Percentiles rank a stretch among this genome's conserved stretches.
These are phyloP conservation scores for Schizochytrium sp. DNA, from an alignment of 108 stramenopile species.

Conservation along the genomic window DNA sequence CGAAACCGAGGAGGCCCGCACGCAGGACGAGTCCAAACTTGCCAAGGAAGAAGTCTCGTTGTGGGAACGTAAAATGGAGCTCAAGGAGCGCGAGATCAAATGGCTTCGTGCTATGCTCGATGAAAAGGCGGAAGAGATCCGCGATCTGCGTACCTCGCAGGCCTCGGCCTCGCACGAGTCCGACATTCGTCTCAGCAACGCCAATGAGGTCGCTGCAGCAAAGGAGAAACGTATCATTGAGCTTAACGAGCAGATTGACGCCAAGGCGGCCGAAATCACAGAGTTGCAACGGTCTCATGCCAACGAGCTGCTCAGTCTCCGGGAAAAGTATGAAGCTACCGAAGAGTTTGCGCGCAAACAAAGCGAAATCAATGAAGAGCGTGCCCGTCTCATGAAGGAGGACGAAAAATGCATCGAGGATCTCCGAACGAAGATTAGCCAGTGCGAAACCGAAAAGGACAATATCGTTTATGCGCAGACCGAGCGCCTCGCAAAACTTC, in stretches of 20 bases:
- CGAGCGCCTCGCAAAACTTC: not conserved
- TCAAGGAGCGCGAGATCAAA: not conserved
- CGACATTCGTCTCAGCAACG: not conserved
- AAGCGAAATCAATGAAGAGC: not conserved
- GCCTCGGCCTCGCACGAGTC: not conserved
- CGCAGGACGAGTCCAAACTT: not conserved
- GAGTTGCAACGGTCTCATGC: not conserved
- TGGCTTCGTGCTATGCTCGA: not conserved
- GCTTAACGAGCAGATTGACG: not conserved
- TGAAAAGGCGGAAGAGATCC: not conserved
- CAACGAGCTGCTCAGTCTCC: not conserved
- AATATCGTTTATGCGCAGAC: not conserved
- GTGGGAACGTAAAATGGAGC: not conserved
- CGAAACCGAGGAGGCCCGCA: not conserved
- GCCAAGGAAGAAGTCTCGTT: not conserved
- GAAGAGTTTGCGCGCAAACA: not conserved
- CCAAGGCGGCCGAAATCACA: not conserved
- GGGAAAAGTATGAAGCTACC: not conserved
- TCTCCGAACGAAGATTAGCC: not conserved
- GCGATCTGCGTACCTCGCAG: not conserved
- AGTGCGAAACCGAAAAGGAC: not conserved
- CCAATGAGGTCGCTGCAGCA: not conserved
- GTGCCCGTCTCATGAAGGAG: not conserved
- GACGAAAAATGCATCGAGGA: not conserved
- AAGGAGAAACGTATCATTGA: not conserved